A percentile compares a stretch with the other conserved stretches of the same genome.
phyloP scores from a whole-genome alignment of 352 stramenopile genomes.

The Phytopythium delawarense region DNA sequence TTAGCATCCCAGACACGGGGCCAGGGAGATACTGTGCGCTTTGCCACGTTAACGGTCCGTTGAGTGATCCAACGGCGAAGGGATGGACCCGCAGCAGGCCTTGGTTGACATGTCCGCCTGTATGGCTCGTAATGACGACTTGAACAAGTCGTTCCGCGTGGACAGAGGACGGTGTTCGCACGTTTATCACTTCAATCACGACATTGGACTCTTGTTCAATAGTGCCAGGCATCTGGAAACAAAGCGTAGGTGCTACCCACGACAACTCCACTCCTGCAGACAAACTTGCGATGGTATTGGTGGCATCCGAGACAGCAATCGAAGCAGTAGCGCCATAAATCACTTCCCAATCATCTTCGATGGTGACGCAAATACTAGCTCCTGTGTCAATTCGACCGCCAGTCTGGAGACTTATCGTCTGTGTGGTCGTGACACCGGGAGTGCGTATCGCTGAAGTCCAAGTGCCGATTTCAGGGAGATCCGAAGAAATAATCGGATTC shows the following conservation, averaged over 20 bases:
- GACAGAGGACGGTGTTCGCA: conserved; percentile 47
- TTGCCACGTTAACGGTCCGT: conserved; percentile 40
- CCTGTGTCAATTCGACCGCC: conserved; percentile 37
- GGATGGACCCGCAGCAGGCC: conserved; percentile 30
- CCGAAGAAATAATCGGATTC: conserved; percentile 34
- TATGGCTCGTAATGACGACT: conserved; percentile 37
- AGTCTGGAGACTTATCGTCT: conserved; percentile 32
- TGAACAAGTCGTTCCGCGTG: conserved; percentile 10
- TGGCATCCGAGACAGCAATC: not conserved
- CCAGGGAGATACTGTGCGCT: conserved; percentile 35
- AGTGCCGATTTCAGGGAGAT: conserved; percentile 17
- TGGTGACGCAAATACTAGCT: conserved; percentile 33
- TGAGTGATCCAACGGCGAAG: conserved; percentile 28
- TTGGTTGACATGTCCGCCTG: conserved; percentile 41
- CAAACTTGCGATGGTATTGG: conserved; percentile 10
- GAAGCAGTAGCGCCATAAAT: conserved; percentile 21
- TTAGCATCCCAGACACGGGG: conserved; percentile 45
- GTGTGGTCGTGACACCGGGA: conserved; percentile 42
- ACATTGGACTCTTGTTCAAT: conserved; percentile 40
- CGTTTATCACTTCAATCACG: conserved; percentile 28
- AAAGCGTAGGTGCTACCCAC: conserved; percentile 23
- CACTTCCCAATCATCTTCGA: conserved; percentile 31
- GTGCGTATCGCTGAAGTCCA: conserved; percentile 39
- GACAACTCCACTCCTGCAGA: conserved; percentile 9
- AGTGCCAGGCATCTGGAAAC: conserved; percentile 13